Conservation (phyloP, 2,329 filamentous ascomycete genomes). For the Aureobasidium sp. region DNA sequence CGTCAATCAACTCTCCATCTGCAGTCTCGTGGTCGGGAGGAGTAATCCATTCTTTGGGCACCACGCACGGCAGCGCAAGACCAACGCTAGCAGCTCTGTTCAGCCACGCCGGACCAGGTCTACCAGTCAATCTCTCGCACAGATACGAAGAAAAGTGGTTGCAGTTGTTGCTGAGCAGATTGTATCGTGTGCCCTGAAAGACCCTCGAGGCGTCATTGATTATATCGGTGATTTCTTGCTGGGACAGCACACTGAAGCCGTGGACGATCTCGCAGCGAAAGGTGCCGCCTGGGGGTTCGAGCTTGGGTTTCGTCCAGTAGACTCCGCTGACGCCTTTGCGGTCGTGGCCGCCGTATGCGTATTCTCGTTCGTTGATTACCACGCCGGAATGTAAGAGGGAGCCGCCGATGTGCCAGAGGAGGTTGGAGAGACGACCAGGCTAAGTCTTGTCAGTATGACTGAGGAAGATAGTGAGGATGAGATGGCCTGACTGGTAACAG, state of each 20-base stretch:
- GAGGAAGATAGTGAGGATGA: background rate
- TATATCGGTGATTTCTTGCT: constrained; percentile 63
- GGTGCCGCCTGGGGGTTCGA: constrained; percentile 68
- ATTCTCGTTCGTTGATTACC: constrained; percentile 72
- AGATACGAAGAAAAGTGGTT: constrained; percentile 81
- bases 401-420: constrained; percentile 71
- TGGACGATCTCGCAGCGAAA: constrained; percentile 71
- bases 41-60: constrained; percentile 74
- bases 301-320: constrained; percentile 67
- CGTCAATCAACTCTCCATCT: constrained; percentile 61
- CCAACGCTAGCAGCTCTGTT: constrained; percentile 82
- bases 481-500: constrained; percentile 28
- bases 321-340: constrained; percentile 65
- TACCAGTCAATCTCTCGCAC: constrained; percentile 64
- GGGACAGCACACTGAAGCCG: constrained; percentile 65
- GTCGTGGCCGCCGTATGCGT: constrained; percentile 79
- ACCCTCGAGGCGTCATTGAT: constrained; percentile 60
- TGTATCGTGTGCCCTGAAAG: constrained; percentile 71
- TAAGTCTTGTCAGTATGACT: constrained; percentile 29
- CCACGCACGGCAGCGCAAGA: constrained; percentile 71
- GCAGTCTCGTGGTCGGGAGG: constrained; percentile 69
- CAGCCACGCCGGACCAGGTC: constrained; percentile 65
- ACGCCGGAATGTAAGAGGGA: constrained; percentile 77
- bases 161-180: constrained; percentile 76
- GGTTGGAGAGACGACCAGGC: constrained; percentile 66